Base-by-base conservation (phyloP, 176 grass and related monocot genomes). In the Saccharum spontaneum region DNA sequence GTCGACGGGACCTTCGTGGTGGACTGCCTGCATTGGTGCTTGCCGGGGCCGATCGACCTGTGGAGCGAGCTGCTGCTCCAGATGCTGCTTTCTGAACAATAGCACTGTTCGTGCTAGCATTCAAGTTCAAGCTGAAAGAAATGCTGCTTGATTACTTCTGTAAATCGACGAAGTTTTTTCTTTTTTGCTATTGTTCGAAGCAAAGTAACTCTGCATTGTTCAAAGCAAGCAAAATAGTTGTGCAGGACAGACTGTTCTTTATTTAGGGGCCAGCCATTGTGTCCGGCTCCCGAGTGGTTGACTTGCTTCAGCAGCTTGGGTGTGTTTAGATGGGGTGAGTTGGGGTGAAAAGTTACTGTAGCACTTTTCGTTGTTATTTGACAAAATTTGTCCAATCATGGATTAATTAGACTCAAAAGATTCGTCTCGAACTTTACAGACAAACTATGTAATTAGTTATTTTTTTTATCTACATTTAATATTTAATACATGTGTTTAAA, bases 21-120 rank as follows among this genome's bases (percentile, higher is more conserved):
- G 54, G 92, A 94, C 28, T 92, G 92, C 84, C 82, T 94, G 18
- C 92, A 94, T 52, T 94, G 92, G 92, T 94, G 92, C 82, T 52
- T 94, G 81, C 92, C 89, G 3, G 92, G 92, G 38, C 89, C 92
- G 18, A 43, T 94, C 28, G 92, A 92, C 76, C 10, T 87, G 64
- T 94, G 92, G 92, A 90, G 63, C 89, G 80, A 92, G 57, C 71
- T 92, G 43, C 71, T 94, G 54, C 15, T 83, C 38, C 87, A 89
- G 10, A 85, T 90, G 73, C 45, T 94, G 31, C 30, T 71, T 15
- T 43, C 63, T 24, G 45, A 10, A 10, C 83, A 4, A 26, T 40
- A 69, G 30, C 22, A 20, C 49, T 12, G 60, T 38, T 65, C 60
- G 3, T 49, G 41, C 44, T 22, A 16, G 13, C 79, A 6, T 24